Evolutionary conservation across 2,329 filamentous ascomycete genomes (phyloP).

Genomic region (Trichoderma arundinaceum): DNA sequence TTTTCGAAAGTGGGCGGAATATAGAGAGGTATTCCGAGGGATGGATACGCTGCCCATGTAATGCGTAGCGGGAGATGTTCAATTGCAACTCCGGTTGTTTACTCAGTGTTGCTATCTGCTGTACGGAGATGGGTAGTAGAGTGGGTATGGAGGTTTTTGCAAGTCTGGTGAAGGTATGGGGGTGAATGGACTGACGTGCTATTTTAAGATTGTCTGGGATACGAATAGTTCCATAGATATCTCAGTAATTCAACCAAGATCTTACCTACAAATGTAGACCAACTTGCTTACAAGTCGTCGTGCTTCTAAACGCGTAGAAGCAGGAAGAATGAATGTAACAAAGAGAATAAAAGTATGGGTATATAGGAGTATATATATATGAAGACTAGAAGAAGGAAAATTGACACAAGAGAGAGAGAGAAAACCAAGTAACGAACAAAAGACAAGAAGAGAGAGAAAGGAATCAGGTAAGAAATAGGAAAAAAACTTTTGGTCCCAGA

Average conservation of each 20-base stretch:
- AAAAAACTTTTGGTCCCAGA: constrained; percentile 38
- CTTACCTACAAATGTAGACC: background rate
- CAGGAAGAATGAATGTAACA: background rate
- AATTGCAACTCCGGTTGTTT: no score
- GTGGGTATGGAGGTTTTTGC: background rate
- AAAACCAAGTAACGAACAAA: background rate
- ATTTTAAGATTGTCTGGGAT: background rate
- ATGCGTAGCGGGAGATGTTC: background rate
- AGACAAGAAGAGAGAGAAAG: constrained; percentile 25
- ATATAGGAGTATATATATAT: constrained; percentile 19
- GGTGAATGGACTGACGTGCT: background rate
- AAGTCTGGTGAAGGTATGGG: background rate
- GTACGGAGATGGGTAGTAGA: background rate
- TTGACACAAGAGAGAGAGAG: background rate
- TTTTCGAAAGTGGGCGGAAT: constrained; percentile 63
- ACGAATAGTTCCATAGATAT: background rate
- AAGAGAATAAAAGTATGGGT: background rate
- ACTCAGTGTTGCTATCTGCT: background rate
- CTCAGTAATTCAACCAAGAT: background rate
- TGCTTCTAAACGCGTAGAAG: background rate
- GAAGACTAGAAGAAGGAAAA: background rate
- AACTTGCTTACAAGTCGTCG: background rate
- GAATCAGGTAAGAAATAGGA: constrained; percentile 36
- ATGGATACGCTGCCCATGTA: constrained; percentile 33
- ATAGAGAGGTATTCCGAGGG: constrained; percentile 61